Conservation (phyloP, 805 yeast species). For the Cyberlindnera petersonii region DNA sequence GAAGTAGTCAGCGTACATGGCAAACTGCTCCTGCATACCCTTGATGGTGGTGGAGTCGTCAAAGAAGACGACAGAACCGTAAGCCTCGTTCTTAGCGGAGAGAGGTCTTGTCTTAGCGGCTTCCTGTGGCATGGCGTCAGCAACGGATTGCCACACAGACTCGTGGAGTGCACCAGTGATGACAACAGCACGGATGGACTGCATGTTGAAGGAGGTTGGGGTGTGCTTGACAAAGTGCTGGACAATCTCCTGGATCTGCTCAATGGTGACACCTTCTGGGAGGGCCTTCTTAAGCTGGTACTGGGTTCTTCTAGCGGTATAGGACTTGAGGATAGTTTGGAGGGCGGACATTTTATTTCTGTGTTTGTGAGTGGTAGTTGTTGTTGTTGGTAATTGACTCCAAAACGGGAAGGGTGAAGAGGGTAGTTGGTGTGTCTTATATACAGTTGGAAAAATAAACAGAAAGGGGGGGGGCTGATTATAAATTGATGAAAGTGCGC, state of each 20-base stretch:
- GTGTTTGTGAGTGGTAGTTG: background rate
- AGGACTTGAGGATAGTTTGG: slow-evolving; percentile 29
- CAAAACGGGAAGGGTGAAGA: too few species aligned
- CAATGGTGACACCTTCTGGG: slow-evolving; percentile 38
- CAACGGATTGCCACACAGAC: slow-evolving; percentile 42
- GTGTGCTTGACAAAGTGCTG: slow-evolving; percentile 43
- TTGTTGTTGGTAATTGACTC: too few species aligned
- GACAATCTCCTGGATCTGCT: slow-evolving; percentile 38
- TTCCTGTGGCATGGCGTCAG: slow-evolving; percentile 35
- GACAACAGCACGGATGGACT: slow-evolving; percentile 45
- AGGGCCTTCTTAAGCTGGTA: slow-evolving; percentile 42
- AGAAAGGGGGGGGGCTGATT: too few species aligned
- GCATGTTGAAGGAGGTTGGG: slow-evolving; percentile 52
- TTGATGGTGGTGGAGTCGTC: slow-evolving; percentile 40
- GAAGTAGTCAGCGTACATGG: slow-evolving; percentile 41
- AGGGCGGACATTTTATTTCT: slow-evolving; percentile 11
- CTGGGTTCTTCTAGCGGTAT: slow-evolving; percentile 43
- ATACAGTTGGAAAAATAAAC: too few species aligned
- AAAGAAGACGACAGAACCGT: slow-evolving; percentile 47
- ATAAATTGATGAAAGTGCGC: too few species aligned
- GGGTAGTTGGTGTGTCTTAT: too few species aligned
- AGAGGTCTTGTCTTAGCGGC: slow-evolving; percentile 39
- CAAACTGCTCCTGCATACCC: slow-evolving; percentile 39
- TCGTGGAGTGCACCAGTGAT: slow-evolving; percentile 43
- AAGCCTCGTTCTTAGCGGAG: slow-evolving; percentile 42